Evolutionary conservation across 23 red algal genomes (phyloP), one percentile per base, ranked within the genome.

Genomic region (Gracilaria domingensis): DNA sequence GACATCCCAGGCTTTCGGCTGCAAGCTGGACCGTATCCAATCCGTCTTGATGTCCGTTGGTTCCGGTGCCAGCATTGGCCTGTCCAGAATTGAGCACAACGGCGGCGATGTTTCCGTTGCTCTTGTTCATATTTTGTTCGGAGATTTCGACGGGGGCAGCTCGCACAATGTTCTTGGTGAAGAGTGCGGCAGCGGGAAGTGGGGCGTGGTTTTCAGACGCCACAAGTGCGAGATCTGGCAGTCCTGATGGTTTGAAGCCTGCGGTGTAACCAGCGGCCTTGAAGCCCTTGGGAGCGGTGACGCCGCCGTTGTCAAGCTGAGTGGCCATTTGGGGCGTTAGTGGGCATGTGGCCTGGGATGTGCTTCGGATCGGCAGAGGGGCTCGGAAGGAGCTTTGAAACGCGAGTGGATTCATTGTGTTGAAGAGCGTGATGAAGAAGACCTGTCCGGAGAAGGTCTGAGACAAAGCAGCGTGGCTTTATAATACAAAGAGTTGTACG

Each of bases 31-130:
- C 81, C 12, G 89, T 91, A 39, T 49, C 54, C 35, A 80, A 33
- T 25, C 85, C 93, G 67, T 99, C 95, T 48, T 70, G 35, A 26
- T 64, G 47, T 24, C 97, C 97, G 25, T 38, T 65, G 4, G 49
- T 75, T 21, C 97, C 97, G 14, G 97, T 99, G 5, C 87, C 94
- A 51, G 97, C 97, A 83, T 99, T 99, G 23, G 97, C 97, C 92
- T 99, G 97, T 28, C 97, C 97, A 0, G 97, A 94, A 66, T 99
- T 99, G 47, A 99, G 65, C 24, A 96, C 65, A 12, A 99, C 82
- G 44, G 91, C 94, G 20, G 83, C 88, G 45, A 89, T 83, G 24
- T 30, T 65, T 12, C 88, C 76, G 0, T 75, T 59, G 23, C 85
- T 35, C 40, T 79, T 53, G 12, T 20, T 50, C 42, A 99, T 77